phyloP scores from a whole-genome alignment of 129 eudicot genomes.

The Artemisia annua region DNA sequence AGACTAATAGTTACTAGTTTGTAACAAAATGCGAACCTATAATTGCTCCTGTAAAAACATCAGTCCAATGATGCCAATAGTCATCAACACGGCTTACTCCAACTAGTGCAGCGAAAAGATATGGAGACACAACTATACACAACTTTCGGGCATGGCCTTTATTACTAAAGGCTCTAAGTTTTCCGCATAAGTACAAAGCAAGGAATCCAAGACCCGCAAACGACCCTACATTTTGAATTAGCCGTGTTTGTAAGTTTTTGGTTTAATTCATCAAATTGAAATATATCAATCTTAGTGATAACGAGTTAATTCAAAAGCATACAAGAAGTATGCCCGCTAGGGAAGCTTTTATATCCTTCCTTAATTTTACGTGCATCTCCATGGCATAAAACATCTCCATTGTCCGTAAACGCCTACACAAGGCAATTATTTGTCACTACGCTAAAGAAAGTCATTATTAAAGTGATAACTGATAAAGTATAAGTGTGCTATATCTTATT shows the following conservation, averaged over 20 bases:
- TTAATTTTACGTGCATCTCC: slow-evolving; percentile 41
- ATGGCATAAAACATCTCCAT: slow-evolving; percentile 62
- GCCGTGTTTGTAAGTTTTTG: not conserved
- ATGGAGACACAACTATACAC: slow-evolving; percentile 55
- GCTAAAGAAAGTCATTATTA: not conserved
- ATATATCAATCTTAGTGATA: not conserved
- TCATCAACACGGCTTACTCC: slow-evolving; percentile 69
- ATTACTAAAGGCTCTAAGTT: slow-evolving; percentile 46
- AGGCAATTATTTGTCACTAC: too few species aligned
- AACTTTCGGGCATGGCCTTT: slow-evolving; percentile 53
- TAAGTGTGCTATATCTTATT: not conserved
- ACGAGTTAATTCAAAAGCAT: not conserved
- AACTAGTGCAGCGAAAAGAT: slow-evolving; percentile 51
- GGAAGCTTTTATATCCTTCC: slow-evolving; percentile 85
- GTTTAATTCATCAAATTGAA: not conserved
- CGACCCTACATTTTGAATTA: slow-evolving; percentile 49
- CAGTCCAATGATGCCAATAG: slow-evolving; percentile 79
- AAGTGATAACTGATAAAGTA: too few species aligned
- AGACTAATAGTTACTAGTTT: not conserved
- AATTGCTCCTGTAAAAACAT: slow-evolving; percentile 51
- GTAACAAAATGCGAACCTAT: slow-evolving; percentile 37
- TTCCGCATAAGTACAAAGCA: slow-evolving; percentile 65
- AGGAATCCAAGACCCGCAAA: slow-evolving; percentile 79
- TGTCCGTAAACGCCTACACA: slow-evolving; percentile 18
- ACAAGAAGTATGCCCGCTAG: slow-evolving; percentile 83